A percentile compares a stretch with the other conserved stretches of the same genome.
phyloP scores from a whole-genome alignment of 2,329 filamentous ascomycete species.

The Fusarium zealandicum region DNA sequence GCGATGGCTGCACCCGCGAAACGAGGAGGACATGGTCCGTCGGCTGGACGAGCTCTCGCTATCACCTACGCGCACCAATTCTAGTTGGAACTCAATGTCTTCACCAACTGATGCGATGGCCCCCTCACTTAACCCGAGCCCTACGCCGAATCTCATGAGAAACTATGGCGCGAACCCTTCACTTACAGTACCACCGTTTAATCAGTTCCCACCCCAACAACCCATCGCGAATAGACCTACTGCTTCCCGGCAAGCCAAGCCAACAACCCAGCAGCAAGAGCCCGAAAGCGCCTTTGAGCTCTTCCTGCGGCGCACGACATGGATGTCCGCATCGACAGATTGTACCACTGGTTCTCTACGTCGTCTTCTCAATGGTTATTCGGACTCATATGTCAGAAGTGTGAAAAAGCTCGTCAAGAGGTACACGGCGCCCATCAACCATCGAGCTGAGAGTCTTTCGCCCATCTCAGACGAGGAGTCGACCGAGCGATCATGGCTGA shows the following conservation, averaged over 20 bases:
- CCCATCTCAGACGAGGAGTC: conserved; percentile 35
- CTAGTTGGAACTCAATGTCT: conserved; percentile 24
- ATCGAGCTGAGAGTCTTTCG: conserved; percentile 32
- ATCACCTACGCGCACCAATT: conserved; percentile 46
- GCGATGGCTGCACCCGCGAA: conserved; percentile 62
- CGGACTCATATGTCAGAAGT: conserved; percentile 46
- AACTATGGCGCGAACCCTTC: conserved; percentile 13
- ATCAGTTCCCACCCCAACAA: conserved; percentile 26
- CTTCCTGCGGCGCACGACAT: conserved; percentile 47
- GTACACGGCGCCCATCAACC: conserved; percentile 45
- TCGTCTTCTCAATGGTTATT: conserved; percentile 44
- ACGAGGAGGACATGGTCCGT: conserved; percentile 58
- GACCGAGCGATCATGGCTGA: conserved; percentile 37
- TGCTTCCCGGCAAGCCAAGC: background rate
- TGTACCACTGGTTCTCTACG: conserved; percentile 48
- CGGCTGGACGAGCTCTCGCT: conserved; percentile 55
- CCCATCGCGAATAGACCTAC: background rate
- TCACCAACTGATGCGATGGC: conserved; percentile 16
- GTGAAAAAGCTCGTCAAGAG: conserved; percentile 50
- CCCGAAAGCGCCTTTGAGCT: conserved; percentile 31
- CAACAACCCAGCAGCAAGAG: conserved; percentile 9
- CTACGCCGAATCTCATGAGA: conserved; percentile 23
- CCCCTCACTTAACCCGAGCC: conserved; percentile 25
- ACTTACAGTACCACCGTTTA: conserved; percentile 35
- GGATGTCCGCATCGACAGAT: conserved; percentile 50